phyloP scores from a whole-genome alignment of 73 alveolate genomes.

The Blepharisma japonicum region DNA sequence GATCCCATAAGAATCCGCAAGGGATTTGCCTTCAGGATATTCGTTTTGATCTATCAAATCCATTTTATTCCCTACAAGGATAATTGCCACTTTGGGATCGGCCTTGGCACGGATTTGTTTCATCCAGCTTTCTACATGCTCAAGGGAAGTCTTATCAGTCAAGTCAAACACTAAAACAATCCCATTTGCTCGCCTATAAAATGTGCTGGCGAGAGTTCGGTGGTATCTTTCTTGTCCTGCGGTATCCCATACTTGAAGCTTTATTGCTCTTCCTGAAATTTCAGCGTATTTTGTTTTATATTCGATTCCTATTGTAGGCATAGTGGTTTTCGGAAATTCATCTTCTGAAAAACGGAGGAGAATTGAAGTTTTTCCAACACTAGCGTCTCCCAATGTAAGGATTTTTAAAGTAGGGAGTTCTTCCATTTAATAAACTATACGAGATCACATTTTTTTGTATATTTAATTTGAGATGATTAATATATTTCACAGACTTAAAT shows the following conservation, averaged over 20 bases:
- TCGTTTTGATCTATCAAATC: conserved; percentile 27
- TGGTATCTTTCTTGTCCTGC: conserved; percentile 69
- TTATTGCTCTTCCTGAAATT: conserved; percentile 40
- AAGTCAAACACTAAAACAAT: conserved; percentile 61
- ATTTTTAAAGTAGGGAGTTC: conserved; percentile 29
- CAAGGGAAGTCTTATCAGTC: conserved; percentile 53
- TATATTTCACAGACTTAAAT: too few species aligned
- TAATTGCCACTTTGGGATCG: conserved; percentile 32
- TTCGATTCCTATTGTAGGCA: conserved; percentile 68
- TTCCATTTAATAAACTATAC: not conserved
- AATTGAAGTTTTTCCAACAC: conserved; percentile 70
- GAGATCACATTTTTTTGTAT: too few species aligned
- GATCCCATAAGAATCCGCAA: conserved; percentile 7
- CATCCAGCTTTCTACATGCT: conserved; percentile 64
- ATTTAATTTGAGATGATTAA: too few species aligned
- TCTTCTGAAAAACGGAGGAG: conserved; percentile 47
- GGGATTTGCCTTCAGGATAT: not conserved
- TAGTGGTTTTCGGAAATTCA: conserved; percentile 46
- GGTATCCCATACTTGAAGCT: conserved; percentile 66
- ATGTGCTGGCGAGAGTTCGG: conserved; percentile 64
- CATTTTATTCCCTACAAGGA: conserved; percentile 45
- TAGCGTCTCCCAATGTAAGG: conserved; percentile 58
- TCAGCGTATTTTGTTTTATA: conserved; percentile 48
- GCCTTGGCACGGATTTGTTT: conserved; percentile 56
- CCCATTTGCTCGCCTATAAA: conserved; percentile 62